Evolutionary conservation across 2,329 filamentous ascomycete species (phyloP).

Genomic region (Orbilia javanica): DNA sequence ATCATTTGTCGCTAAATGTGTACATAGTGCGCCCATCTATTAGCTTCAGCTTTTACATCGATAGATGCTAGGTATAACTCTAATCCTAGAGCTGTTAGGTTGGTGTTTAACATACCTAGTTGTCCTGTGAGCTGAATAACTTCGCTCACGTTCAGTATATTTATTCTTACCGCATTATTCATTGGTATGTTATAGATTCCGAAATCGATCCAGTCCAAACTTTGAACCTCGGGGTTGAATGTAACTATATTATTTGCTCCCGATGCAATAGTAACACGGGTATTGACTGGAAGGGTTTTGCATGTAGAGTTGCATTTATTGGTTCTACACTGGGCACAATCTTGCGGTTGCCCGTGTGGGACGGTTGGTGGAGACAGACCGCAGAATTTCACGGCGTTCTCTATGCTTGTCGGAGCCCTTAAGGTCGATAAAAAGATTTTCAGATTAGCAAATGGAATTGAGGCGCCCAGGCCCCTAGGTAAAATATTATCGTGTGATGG

Average conservation of each 20-base stretch:
- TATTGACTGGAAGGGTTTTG: background rate
- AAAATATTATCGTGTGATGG: background rate
- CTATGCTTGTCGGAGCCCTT: background rate
- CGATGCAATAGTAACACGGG: background rate
- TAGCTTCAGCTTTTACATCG: background rate
- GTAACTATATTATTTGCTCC: slow-evolving; percentile 4
- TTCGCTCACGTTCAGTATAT: background rate
- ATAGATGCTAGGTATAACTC: background rate
- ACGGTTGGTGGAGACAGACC: background rate
- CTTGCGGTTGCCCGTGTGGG: background rate
- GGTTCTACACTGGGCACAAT: background rate
- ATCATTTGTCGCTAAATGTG: background rate
- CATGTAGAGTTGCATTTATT: background rate
- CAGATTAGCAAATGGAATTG: background rate
- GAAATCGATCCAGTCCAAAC: background rate
- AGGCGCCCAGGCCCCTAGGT: no score
- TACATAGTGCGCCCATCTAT: background rate
- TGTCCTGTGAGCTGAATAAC: background rate
- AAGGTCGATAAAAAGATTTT: background rate
- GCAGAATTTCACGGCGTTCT: background rate
- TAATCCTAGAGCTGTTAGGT: background rate
- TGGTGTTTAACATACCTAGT: background rate
- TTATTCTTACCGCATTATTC: background rate
- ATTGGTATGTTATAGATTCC: background rate
- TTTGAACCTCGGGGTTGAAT: background rate